Evolutionary conservation across 768 basidiomycete genomes (phyloP), one percentile per base, ranked within the genome.

Genomic region (Galerina marginata): DNA sequence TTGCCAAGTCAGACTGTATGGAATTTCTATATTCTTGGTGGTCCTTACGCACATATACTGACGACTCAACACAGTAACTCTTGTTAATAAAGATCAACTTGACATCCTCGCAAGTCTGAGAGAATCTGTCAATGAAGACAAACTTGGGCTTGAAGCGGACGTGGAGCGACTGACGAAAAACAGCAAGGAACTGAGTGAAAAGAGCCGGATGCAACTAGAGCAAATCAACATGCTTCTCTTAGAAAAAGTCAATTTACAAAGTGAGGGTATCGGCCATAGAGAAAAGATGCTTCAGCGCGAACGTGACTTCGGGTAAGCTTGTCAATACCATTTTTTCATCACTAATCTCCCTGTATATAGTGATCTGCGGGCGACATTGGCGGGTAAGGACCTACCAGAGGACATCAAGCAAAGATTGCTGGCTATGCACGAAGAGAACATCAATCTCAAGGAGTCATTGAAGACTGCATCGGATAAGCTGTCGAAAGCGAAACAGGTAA

Each of bases 1-100:
- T 95, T 61, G 91, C 91, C 47, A 93, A 91, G 71, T 93, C 94
- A 9, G 91, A 96, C 71, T 72, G 95, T 96, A 66, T 67, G 89
- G 78, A 54, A 58, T 45, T 15, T 63, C 29, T 16, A 37, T 53
- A 29, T 1, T 40, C 43, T 11, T 12, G 4, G 29, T 9, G n/a
- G 25, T 38, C 39, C 58, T 63, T 6, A 49, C 66, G 62, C 20
- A 20, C 20, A 20, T 46, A 29, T 16, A 42, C 46, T 37, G 43
- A 44, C 26, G 20, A 42, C 40, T 65, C 12, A 47, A 39, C 37
- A 11, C 67, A 96, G 95, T 98, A 69, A 91, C 86, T 46, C 83
- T 99, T 45, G 90, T 98, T 46, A 92, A 95, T 79, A 94, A 93
- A 72, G 95, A 97, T 70, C 94, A 98, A 71, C 79, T 95, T 20